Evolutionary conservation across 768 basidiomycete genomes (phyloP).

Genomic region (Cystobasidium onofrii): DNA sequence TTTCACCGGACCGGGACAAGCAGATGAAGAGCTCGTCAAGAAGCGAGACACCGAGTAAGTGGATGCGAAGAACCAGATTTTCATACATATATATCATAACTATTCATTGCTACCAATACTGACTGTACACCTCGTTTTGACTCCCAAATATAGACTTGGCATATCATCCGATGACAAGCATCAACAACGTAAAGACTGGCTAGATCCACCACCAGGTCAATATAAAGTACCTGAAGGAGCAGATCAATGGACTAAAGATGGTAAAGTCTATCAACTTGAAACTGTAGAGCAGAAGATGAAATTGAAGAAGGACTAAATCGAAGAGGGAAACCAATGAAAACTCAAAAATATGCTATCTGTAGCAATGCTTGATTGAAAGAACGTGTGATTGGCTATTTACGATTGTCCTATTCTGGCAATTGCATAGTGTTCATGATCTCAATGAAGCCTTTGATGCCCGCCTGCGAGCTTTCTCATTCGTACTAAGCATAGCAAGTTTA

Average conservation of each 20-base stretch:
- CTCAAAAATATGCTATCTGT: no score
- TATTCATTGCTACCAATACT: neutral
- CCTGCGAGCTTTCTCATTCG: conserved; percentile 1
- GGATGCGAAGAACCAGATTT: neutral
- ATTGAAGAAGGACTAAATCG: neutral
- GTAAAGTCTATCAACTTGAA: conserved; percentile 1
- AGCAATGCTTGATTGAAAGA: no score
- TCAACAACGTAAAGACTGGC: conserved; percentile 11
- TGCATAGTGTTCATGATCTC: neutral
- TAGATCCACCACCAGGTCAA: conserved; percentile 15
- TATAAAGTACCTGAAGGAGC: conserved; percentile 15
- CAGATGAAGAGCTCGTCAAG: neutral
- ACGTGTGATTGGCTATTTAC: no score
- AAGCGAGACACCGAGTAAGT: conserved; percentile 23
- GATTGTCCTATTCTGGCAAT: no score
- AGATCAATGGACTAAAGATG: conserved; percentile 17
- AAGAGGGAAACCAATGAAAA: neutral
- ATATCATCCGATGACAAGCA: conserved; percentile 21
- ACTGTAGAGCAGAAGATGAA: neutral
- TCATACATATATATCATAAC: neutral
- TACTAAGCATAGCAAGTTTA: neutral
- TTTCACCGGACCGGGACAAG: conserved; percentile 8
- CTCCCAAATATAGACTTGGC: conserved; percentile 21
- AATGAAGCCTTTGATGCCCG: neutral
- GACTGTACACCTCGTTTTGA: neutral